Evolutionary conservation across 805 yeast species (phyloP), one percentile per base, ranked within the genome.

Genomic region (Starmerella riodocensis): DNA sequence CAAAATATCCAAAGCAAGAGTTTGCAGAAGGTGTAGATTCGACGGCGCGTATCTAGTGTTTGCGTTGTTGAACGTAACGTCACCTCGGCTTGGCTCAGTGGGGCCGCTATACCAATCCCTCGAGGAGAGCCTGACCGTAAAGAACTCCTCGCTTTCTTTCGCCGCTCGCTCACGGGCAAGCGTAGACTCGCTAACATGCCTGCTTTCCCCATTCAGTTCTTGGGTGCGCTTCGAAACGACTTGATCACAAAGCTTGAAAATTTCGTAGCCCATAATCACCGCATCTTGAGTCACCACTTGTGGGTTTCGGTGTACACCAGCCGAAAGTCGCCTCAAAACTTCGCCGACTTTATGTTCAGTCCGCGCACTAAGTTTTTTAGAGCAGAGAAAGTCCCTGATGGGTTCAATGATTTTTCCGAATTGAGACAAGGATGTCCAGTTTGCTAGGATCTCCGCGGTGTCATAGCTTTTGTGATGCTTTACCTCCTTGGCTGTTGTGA

Each of bases 401-500:
- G 97, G 97, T 13, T 65, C 63, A 14, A 86, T 57, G 19, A 91
- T 58, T 37, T 59, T 60, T 6, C 67, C 62, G 53, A 86, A 82
- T 20, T 63, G 58, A 4, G 67, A 58, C 42, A 85, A 63, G 13
- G 71, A 63, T 26, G 88, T 70, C 52, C 74, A 73, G 13, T 73
- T 59, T 0, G 94, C 70, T 34, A 88, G 54, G 16, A 84, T 62
- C 59, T 86, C 94, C 21, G 78, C 93, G 4, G 91, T 74, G 50
- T 91, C 97, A 54, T 64, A 80, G 64, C 94, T 78, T 61, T 84
- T 84, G 54, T 82, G 83, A 48, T 74, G 77, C 56, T 84, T 86
- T 26, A 91, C 88, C 63, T 88, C 98, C 51, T 79, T 81, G 75
- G 85, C 81, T 45, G 77, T 75, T 23, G 82, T 76, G 37, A 71